A percentile compares a stretch with the other conserved stretches of the same genome.
These are phyloP conservation scores for Closterium sp. DNA, from an alignment of 139 green algal species.

Conservation along the genomic window DNA sequence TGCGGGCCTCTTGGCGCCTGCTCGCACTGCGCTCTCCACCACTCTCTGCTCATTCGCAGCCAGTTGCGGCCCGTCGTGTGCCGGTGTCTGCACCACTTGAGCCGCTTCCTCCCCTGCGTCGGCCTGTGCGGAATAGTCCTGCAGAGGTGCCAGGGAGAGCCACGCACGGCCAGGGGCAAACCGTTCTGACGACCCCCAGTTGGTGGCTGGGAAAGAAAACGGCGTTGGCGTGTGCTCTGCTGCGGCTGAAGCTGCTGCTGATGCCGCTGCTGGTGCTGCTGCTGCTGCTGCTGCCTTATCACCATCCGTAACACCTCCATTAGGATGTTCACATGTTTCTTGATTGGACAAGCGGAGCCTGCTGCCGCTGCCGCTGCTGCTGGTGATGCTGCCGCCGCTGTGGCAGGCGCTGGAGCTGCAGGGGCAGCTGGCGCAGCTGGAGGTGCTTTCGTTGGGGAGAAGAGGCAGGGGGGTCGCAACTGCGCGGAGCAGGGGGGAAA, in stretches of 20 bases:
- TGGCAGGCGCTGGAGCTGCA: background rate
- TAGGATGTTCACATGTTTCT: background rate
- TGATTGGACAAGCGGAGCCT: background rate
- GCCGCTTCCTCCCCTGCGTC: background rate
- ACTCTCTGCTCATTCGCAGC: no score
- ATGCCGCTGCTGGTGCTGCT: background rate
- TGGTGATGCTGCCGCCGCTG: background rate
- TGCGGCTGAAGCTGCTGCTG: no score
- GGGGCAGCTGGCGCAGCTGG: background rate
- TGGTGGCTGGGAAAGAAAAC: no score
- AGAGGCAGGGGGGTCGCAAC: background rate
- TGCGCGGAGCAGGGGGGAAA: background rate
- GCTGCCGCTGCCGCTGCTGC: background rate
- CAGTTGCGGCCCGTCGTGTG: no score
- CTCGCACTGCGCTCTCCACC: background rate
- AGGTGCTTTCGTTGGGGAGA: background rate
- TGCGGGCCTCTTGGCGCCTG: background rate
- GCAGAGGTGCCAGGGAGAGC: background rate
- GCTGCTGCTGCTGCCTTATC: background rate
- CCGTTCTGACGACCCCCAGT: no score
- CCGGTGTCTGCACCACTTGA: no score
- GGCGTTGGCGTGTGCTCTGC: no score
- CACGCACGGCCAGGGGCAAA: background rate
- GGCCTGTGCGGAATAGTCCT: background rate
- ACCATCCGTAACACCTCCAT: background rate